These are phyloP conservation scores for Pyrenophora tritici-repentis DNA, from an alignment of 2,329 filamentous ascomycete species.

Conservation along the genomic window DNA sequence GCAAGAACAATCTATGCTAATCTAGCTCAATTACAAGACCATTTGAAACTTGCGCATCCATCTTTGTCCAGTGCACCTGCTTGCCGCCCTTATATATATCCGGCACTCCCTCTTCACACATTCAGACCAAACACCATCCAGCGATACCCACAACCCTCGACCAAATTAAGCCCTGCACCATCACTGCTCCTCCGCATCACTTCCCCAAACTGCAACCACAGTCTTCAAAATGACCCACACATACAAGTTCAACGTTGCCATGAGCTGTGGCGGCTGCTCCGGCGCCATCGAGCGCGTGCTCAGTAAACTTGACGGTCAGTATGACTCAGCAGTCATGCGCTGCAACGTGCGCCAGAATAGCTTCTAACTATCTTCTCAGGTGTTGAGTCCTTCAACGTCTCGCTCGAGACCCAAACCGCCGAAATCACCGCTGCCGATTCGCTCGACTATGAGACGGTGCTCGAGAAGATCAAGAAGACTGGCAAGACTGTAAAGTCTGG, in stretches of 20 bases:
- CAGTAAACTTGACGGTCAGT: slow-evolving; percentile 84
- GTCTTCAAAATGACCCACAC: slow-evolving; percentile 70
- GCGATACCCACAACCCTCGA: slow-evolving; percentile 6
- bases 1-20: slow-evolving; percentile 37
- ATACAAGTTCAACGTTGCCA: slow-evolving; percentile 93
- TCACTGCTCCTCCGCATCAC: slow-evolving; percentile 3
- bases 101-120: slow-evolving; percentile 3
- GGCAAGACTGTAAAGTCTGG: slow-evolving; percentile 87
- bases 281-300: slow-evolving; percentile 90
- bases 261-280: slow-evolving; percentile 96
- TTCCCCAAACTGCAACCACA: slow-evolving; percentile 6
- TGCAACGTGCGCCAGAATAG: not conserved
- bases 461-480: slow-evolving; percentile 90
- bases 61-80: slow-evolving; percentile 12
- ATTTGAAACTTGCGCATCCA: slow-evolving; percentile 42
- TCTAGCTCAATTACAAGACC: slow-evolving; percentile 40
- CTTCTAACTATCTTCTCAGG: slow-evolving; percentile 58
- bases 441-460: slow-evolving; percentile 78
- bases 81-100: slow-evolving; percentile 23
- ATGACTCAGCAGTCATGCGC: slow-evolving; percentile 3
- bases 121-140: slow-evolving; percentile 3
- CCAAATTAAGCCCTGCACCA: slow-evolving; percentile 6
- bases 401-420: slow-evolving; percentile 83
- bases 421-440: slow-evolving; percentile 71
- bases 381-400: slow-evolving; percentile 84